Percentiles rank a stretch among this genome's conserved stretches.
Conservation (phyloP, 768 basidiomycete species). For the Coprinopsis cinerea region DNA sequence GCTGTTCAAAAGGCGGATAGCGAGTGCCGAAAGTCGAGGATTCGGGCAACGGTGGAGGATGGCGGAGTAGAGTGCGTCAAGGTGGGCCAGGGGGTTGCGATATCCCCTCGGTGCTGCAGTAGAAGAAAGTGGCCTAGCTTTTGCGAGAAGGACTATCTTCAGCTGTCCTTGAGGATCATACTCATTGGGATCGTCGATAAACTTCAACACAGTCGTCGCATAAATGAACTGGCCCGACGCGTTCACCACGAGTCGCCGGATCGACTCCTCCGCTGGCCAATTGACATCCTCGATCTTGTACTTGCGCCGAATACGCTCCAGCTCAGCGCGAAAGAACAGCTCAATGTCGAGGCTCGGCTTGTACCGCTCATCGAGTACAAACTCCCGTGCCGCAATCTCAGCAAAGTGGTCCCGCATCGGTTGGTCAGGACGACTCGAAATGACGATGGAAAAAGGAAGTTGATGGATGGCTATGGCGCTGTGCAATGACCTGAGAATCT, state of each 20-base stretch:
- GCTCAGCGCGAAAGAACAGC: background rate
- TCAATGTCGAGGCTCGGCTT: background rate
- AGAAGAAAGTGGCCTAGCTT: too few species aligned
- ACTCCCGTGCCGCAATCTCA: background rate
- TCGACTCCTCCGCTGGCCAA: background rate
- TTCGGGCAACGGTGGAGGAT: background rate
- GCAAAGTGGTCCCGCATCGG: background rate
- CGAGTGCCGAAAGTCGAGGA: background rate
- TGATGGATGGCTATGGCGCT: background rate
- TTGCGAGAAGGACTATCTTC: background rate
- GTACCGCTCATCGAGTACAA: background rate
- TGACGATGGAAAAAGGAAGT: background rate
- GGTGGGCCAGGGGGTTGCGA: background rate
- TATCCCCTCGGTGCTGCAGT: too few species aligned
- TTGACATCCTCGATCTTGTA: background rate
- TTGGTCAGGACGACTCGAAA: constrained; percentile 1
- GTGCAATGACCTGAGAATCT: background rate
- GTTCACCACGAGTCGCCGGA: background rate
- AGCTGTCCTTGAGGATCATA: background rate
- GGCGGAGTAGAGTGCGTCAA: background rate
- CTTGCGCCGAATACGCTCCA: background rate
- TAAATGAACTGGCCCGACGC: constrained; percentile 6
- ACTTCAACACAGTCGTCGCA: background rate
- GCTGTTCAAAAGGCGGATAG: background rate
- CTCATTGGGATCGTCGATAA: background rate